Evolutionary conservation across 352 stramenopile genomes (phyloP), one percentile per base, ranked within the genome.

Genomic region (Chrysophaeum taylorii): DNA sequence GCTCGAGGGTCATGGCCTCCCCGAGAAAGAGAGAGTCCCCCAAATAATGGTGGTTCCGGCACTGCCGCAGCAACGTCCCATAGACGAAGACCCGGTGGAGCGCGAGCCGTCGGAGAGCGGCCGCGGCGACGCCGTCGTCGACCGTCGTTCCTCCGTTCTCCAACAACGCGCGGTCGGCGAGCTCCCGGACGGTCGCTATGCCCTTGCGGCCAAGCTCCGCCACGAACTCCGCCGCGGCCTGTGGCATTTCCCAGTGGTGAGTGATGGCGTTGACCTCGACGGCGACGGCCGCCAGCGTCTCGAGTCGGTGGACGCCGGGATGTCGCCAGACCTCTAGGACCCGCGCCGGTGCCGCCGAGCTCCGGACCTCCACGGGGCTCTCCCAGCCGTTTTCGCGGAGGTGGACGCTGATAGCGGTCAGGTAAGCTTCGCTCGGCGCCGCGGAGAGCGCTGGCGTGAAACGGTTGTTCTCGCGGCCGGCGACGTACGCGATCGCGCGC

Each of bases 191-290:
- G 18, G 48, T 60, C 18, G 48, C 25, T 5, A 60, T 15, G 48
- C 48, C 48, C 18, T 18, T 25, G 18, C 5, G 18, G 18, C 18
- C 5, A 4, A 21, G 5, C 48, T 18, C 48, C 48, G 5, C 25
- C 18, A n/a, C 18, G 48, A n/a, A 31, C 5, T 18, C 18, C 5
- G 18, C 18, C 18, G 33, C 33, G 18, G 48, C 48, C 18, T 18
- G 18, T 18, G 48, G 48, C 48, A 60, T 60, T 5, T 18, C 33
- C 48, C 48, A 60, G 18, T 18, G n/a, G n/a, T n/a, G n/a, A n/a
- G n/a, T n/a, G n/a, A n/a, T n/a, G 18, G 48, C 21, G 48, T 60
- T 60, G 48, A 60, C 48, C 48, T 60, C 48, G 48, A 60, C 48
- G 48, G 18, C 18, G 48, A 60, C 18, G 18, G 48, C n/a, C 48